Conservation (phyloP, 176 grass and related monocot genomes). For the Rhynchospora breviuscula region DNA sequence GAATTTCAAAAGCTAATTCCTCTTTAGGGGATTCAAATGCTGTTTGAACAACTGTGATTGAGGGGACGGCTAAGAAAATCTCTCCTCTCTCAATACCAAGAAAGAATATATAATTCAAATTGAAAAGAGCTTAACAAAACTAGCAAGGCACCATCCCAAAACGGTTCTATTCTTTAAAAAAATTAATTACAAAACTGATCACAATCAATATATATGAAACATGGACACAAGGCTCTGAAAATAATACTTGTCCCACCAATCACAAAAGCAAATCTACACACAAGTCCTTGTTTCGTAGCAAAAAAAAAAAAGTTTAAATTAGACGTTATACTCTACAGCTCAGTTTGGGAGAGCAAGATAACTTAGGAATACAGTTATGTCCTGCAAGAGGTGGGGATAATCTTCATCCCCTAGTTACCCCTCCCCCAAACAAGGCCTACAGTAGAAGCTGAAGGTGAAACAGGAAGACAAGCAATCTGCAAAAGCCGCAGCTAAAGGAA, state of each 20-base stretch:
- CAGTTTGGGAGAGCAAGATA: too few relatives aligned
- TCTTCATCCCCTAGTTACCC: too few relatives aligned
- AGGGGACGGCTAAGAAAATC: neutral
- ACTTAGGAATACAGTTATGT: too few relatives aligned
- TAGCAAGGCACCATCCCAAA: neutral
- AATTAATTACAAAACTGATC: neutral
- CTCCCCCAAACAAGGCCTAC: too few relatives aligned
- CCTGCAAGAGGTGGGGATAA: too few relatives aligned
- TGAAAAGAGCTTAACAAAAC: neutral
- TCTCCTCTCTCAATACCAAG: neutral
- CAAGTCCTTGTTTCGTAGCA: slow-evolving; percentile 21
- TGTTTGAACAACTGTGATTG: neutral
- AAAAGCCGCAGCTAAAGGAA: slow-evolving; percentile 32
- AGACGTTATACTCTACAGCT: slow-evolving; percentile 2
- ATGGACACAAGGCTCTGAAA: neutral
- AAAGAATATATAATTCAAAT: neutral
- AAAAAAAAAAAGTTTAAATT: slow-evolving; percentile 4
- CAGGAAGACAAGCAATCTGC: slow-evolving; percentile 16
- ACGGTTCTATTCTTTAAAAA: neutral
- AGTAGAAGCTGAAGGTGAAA: slow-evolving; percentile 12
- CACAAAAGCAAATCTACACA: slow-evolving; percentile 18
- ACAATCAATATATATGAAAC: slow-evolving; percentile 20
- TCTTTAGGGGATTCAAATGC: neutral
- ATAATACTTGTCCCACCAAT: neutral
- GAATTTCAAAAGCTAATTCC: too few relatives aligned